A percentile compares a stretch with the other conserved stretches of the same genome.
phyloP scores from a whole-genome alignment of 1,139 yeast genomes.

The Geotrichum candidum region DNA sequence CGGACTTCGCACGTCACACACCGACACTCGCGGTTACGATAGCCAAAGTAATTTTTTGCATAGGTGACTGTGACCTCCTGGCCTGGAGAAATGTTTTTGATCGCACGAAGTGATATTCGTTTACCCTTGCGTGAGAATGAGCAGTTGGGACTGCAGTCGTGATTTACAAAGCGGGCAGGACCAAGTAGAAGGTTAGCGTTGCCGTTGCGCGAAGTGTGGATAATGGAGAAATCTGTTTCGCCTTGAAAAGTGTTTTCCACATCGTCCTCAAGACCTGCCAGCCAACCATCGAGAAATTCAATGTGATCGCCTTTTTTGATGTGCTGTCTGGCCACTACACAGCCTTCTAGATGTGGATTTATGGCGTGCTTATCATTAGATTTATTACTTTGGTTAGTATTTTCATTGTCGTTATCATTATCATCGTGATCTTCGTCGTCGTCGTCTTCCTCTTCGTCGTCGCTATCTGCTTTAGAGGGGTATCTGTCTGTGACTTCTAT shows the following conservation, averaged over 20 bases:
- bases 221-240: constrained; percentile 40
- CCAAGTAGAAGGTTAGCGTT: constrained; percentile 43
- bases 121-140: constrained; percentile 32
- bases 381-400: background rate
- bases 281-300: constrained; percentile 33
- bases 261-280: constrained; percentile 39
- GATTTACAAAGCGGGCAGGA: constrained; percentile 46
- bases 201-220: constrained; percentile 33
- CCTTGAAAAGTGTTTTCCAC: constrained; percentile 32
- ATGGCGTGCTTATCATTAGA: constrained; percentile 15
- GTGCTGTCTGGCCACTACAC: constrained; percentile 37
- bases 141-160: constrained; percentile 44
- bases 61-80: constrained; percentile 45
- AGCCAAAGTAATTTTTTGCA: constrained; percentile 42
- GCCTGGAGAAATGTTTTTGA: constrained; percentile 36
- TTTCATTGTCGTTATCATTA: constrained; percentile 11
- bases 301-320: constrained; percentile 36
- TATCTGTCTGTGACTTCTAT: constrained; percentile 43
- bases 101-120: constrained; percentile 35
- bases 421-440: background rate
- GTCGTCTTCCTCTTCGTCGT: constrained; percentile 32
- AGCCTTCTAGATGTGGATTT: constrained; percentile 34
- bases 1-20: constrained; percentile 42
- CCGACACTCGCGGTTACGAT: constrained; percentile 39
- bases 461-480: constrained; percentile 28